A percentile compares a stretch with the other conserved stretches of the same genome.
phyloP scores from a whole-genome alignment of 306 rosid genomes.

The Purshia tridentata region DNA sequence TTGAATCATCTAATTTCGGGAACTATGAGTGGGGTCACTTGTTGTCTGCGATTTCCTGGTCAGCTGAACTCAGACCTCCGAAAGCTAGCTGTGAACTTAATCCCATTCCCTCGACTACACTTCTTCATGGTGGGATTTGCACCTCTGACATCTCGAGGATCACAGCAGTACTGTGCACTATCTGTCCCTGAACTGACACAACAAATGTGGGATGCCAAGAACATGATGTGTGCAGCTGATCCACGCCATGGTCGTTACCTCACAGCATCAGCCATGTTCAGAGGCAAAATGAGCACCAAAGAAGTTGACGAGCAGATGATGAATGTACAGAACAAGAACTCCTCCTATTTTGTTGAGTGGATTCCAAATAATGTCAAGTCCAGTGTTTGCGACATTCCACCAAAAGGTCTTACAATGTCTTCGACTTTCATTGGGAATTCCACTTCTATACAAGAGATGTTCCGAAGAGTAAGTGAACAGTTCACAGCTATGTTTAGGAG shows the following conservation, averaged over 20 bases:
- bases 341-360: conserved; percentile 75
- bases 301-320: conserved; percentile 62
- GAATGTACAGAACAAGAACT: conserved; percentile 73
- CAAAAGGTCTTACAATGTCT: conserved; percentile 58
- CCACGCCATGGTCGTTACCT: conserved; percentile 71
- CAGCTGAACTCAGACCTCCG: conserved; percentile 74
- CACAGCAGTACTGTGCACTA: conserved; percentile 55
- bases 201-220: conserved; percentile 78
- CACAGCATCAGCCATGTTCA: conserved; percentile 72
- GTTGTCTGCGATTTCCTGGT: conserved; percentile 79
- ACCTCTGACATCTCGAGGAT: conserved; percentile 66
- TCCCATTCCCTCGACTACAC: conserved; percentile 81
- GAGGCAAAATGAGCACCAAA: conserved; percentile 72
- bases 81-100: conserved; percentile 72
- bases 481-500: conserved; percentile 81
- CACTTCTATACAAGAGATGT: conserved; percentile 78
- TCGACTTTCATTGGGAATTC: conserved; percentile 77
- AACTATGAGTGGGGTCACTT: conserved; percentile 89
- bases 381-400: conserved; percentile 76
- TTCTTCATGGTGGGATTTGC: conserved; percentile 83
- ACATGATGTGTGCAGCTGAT: conserved; percentile 79
- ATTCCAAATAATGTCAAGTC: conserved; percentile 80
- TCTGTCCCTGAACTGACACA: conserved; percentile 74
- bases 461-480: conserved; percentile 75
- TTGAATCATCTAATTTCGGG: conserved; percentile 76